Percentiles rank a stretch among this genome's conserved stretches.
phyloP scores from a whole-genome alignment of 192 early-diverging fungal genomes.

The Rhizophagus prolifer region DNA sequence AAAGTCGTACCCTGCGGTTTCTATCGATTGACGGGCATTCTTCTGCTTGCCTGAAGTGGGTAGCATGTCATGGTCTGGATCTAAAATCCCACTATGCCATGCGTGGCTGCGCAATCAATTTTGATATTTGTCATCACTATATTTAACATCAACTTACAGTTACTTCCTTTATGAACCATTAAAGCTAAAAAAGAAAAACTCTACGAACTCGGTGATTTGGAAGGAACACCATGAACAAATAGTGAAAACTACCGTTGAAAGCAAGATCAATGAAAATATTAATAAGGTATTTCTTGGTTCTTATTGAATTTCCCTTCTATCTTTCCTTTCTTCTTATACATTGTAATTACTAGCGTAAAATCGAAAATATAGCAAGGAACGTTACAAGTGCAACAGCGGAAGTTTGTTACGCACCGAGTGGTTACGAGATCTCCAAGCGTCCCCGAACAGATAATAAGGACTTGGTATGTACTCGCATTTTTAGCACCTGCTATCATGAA shows the following conservation, averaged over 20 bases:
- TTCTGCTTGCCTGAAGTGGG: conserved; percentile 25
- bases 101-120: conserved; percentile 15
- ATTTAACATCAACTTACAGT: conserved; percentile 7
- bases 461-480: neutral
- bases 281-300: conserved; percentile 5
- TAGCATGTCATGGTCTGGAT: conserved; percentile 20
- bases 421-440: conserved; percentile 13
- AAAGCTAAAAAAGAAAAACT: conserved; percentile 62
- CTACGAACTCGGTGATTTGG: neutral
- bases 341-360: conserved; percentile 7
- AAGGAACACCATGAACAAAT: neutral
- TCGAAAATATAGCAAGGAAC: too few species aligned
- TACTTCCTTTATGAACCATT: conserved; percentile 1
- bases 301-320: neutral
- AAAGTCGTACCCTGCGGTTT: conserved; percentile 19
- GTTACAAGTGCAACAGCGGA: too few species aligned
- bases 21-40: conserved; percentile 21
- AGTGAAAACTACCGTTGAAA: neutral
- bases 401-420: neutral
- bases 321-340: neutral
- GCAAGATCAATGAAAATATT: conserved; percentile 10
- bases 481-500: too few species aligned
- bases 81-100: conserved; percentile 16
- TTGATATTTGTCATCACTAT: conserved; percentile 1
- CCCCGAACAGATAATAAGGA: neutral